Conservation (phyloP, 371 early-diverging fungal genomes). For the Mucor piriformis region DNA sequence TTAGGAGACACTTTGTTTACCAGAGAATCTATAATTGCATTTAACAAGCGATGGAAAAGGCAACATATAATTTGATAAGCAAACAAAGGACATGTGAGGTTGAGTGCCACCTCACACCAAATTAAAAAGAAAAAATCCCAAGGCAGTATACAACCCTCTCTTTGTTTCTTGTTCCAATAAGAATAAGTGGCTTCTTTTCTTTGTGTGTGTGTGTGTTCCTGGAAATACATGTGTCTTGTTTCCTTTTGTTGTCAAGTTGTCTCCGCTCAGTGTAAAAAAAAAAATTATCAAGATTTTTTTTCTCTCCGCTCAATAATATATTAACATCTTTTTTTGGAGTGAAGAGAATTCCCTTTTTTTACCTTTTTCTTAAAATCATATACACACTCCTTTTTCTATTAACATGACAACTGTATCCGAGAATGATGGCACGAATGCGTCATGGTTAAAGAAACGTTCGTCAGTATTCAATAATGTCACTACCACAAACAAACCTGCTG, state of each 20-base stretch:
- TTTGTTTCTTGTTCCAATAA: neutral
- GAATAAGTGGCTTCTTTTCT: neutral
- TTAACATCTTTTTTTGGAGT: constrained; percentile 2
- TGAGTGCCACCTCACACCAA: constrained; percentile 1
- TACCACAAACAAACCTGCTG: too few relatives aligned
- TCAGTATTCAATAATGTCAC: constrained; percentile 13
- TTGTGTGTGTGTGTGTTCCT: constrained; percentile 20
- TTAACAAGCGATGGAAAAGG: constrained; percentile 28
- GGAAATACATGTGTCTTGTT: constrained; percentile 22
- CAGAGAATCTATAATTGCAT: too few relatives aligned
- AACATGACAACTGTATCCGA: neutral
- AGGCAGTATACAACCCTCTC: neutral
- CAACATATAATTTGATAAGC: constrained; percentile 49
- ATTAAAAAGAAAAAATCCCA: neutral
- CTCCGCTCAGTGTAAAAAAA: constrained; percentile 3
- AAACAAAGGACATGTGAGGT: constrained; percentile 1
- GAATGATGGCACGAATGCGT: neutral
- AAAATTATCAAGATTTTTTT: neutral
- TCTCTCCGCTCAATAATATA: constrained; percentile 14
- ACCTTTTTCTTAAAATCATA: constrained; percentile 4
- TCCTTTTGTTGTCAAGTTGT: constrained; percentile 1
- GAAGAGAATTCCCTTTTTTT: too few relatives aligned
- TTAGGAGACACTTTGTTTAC: too few relatives aligned
- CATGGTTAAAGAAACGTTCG: constrained; percentile 28
- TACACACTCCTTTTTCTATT: neutral